These are phyloP conservation scores for Solanum rostratum DNA, from an alignment of 257 asterid genomes.

Conservation along the genomic window DNA sequence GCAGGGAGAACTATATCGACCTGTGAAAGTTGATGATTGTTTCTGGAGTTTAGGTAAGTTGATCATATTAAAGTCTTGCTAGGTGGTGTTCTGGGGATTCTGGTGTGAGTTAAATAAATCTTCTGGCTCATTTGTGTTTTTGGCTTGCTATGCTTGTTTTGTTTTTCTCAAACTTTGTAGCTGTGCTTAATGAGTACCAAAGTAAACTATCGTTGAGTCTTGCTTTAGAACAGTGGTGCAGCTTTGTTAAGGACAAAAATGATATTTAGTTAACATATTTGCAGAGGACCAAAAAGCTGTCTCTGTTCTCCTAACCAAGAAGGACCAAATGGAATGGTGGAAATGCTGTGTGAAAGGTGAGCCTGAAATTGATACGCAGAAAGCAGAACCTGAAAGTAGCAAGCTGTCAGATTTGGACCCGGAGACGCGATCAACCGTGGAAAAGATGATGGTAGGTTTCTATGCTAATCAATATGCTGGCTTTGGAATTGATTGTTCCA, in stretches of 20 bases:
- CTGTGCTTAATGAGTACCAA: neutral
- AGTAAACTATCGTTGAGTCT: neutral
- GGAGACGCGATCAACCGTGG: slow-evolving; percentile 74
- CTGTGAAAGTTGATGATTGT: slow-evolving; percentile 71
- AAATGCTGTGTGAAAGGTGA: slow-evolving; percentile 77
- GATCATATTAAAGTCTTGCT: neutral
- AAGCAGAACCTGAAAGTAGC: slow-evolving; percentile 78
- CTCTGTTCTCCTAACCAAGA: slow-evolving; percentile 68
- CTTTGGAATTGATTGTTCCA: neutral
- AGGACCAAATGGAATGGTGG: slow-evolving; percentile 95
- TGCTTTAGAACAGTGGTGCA: neutral
- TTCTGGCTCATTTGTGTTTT: neutral
- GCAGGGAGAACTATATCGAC: slow-evolving; percentile 61
- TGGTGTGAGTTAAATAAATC: neutral
- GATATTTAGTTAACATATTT: neutral
- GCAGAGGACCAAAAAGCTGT: slow-evolving; percentile 73
- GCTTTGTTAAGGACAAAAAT: neutral
- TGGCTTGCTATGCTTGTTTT: neutral
- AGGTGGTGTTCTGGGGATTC: neutral
- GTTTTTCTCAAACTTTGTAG: neutral
- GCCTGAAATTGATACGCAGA: slow-evolving; percentile 75
- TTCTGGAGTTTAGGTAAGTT: slow-evolving; percentile 76
- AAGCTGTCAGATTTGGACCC: slow-evolving; percentile 69
- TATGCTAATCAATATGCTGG: neutral
- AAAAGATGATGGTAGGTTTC: slow-evolving; percentile 71